phyloP scores from a whole-genome alignment of 352 stramenopile species.

The Globisporangium spinosum region DNA sequence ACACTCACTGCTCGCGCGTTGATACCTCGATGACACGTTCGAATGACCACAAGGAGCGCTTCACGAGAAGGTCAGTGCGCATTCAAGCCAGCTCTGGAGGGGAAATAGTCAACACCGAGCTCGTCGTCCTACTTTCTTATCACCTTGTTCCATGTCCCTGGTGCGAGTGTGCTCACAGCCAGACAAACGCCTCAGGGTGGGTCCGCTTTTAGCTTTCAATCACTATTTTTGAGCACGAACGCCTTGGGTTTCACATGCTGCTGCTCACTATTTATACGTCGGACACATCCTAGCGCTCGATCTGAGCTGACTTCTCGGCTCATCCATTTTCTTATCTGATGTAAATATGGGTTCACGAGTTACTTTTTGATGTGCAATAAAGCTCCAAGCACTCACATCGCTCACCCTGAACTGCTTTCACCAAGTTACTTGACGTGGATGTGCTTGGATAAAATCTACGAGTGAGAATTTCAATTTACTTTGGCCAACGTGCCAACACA shows the following conservation, averaged over 20 bases:
- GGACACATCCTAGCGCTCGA: background rate
- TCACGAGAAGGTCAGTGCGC: background rate
- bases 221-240: background rate
- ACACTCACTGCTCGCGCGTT: background rate
- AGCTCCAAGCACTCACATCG: background rate
- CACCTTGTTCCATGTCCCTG: background rate
- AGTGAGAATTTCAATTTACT: background rate
- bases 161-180: background rate
- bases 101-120: background rate
- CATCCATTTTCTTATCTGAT: background rate
- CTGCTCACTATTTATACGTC: background rate
- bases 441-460: background rate
- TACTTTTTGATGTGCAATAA: background rate
- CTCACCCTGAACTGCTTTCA: background rate
- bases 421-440: background rate
- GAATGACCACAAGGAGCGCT: background rate
- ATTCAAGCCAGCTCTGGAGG: background rate
- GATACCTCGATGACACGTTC: background rate
- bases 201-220: background rate
- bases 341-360: background rate
- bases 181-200: background rate
- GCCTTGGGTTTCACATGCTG: background rate
- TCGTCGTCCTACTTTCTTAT: slow-evolving; percentile 8
- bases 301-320: too few relatives aligned
- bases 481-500: background rate